phyloP scores from a whole-genome alignment of 306 rosid genomes.

The Prunus fruticosa region DNA sequence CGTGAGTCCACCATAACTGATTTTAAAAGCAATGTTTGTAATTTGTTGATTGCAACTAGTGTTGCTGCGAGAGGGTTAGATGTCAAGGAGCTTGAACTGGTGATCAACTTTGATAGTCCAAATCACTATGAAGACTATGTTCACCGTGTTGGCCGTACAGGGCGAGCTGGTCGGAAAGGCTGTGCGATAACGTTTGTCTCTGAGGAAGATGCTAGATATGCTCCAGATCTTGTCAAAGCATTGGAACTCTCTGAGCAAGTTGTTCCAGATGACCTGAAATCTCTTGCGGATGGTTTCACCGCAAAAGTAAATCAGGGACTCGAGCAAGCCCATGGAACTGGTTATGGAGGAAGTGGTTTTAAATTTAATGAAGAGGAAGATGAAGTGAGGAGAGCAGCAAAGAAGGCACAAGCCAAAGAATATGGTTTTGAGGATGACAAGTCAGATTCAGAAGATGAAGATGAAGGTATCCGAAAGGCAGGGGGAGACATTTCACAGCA shows the following conservation, averaged over 20 bases:
- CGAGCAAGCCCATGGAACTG: conserved; percentile 93
- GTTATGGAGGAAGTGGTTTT: conserved; percentile 96
- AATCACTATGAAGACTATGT: conserved; percentile 98
- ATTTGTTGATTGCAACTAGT: conserved; percentile 81
- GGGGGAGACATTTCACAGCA: conserved; percentile 87
- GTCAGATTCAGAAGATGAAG: conserved; percentile 94
- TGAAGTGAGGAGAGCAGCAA: conserved; percentile 91
- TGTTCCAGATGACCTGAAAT: conserved; percentile 84
- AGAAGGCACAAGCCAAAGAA: conserved; percentile 96
- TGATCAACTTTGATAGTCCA: conserved; percentile 82
- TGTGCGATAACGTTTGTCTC: conserved; percentile 88
- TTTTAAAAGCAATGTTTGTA: conserved; percentile 87
- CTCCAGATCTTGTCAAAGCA: conserved; percentile 87
- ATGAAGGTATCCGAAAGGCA: conserved; percentile 81
- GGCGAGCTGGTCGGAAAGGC: conserved; percentile 94
- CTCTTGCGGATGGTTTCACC: conserved; percentile 74
- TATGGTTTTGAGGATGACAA: conserved; percentile 97
- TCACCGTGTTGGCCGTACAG: conserved; percentile 95
- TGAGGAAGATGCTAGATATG: conserved; percentile 84
- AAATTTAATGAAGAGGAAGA: conserved; percentile 97
- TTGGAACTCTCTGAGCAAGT: conserved; percentile 89
- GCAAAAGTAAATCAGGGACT: conserved; percentile 81
- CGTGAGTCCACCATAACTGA: conserved; percentile 92
- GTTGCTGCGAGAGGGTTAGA: conserved; percentile 91
- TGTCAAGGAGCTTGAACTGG: conserved; percentile 95